Evolutionary conservation across 768 basidiomycete genomes (phyloP), one percentile per base, ranked within the genome.

Genomic region (Leucosporidium yakuticum): DNA sequence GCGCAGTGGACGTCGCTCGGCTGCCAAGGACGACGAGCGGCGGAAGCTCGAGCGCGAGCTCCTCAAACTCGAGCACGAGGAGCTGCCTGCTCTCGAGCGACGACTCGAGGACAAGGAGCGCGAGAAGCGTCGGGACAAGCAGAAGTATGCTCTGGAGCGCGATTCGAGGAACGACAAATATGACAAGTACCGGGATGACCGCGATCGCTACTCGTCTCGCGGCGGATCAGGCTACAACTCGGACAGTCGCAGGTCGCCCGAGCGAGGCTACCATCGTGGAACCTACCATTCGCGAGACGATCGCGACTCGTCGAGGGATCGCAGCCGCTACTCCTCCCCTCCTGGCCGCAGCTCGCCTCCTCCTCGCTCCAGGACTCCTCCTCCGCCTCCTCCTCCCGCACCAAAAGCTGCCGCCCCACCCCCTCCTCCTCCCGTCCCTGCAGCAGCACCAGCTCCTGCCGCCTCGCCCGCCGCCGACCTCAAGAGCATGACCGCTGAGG

Each of bases 41-140:
- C 81, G 95, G 27, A 84, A 86, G 72, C 82, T 96, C 34, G 96
- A 99, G 79, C 83, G 95, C 53, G 92, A 98, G 74, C 81, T 97
- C 25, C 78, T 95, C 64, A 81, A 83, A 56, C 81, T 99, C 62
- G 85, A 90, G 86, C 93, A 98, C 75, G 91, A 95, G 76, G 84
- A 88, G 56, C 82, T 99, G 7, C 96, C 96, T 0, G 90, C 91
- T 64, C 84, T 99, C 11, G 93, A 98, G 79, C 83, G 87, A 71
- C 86, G 85, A 77, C 85, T 96, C 59, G 85, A 90, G 75, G 86
- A 86, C 20, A 79, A 89, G 55, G 90, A 95, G 58, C 86, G 87
- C 68, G 82, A 86, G 71, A 87, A 83, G 77, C 85, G 88, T 69
- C 81, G 85, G 74, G 91, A 96, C 75, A 87, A 87, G 73, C 81